Base-by-base conservation (phyloP, 148 eudicot species). In the Rhododendron henanense region DNA sequence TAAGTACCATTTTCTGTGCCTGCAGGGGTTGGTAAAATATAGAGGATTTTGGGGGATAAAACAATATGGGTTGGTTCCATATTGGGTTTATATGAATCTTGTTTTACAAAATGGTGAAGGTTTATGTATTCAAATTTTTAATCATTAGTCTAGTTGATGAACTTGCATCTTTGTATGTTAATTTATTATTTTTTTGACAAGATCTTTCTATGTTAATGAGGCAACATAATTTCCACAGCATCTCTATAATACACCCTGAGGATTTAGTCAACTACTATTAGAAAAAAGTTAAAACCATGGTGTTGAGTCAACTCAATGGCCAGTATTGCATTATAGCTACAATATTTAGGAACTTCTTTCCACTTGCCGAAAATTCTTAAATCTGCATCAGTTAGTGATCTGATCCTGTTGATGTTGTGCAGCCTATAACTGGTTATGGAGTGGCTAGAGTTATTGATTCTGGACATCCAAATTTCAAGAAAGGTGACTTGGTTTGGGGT, bases 381-480 rank as follows among this genome's bases (percentile, higher is more conserved):
- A 21, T 59, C 71, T 73, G 6, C 77, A 37, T 41, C 14, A 13
- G 21, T 82, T n/a, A 55, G 37, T 35, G 37, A 35, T 35, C 55
- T 53, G 59, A 23, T 48, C 31, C 51, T 63, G 28, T 51, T 83
- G 18, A 74, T 86, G 53, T n/a, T 76, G 85, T 90, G 90, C 92
- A 93, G 93, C 86, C 89, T 28, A 81, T 91, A 76, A 45, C 37
- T n/a, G 93, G 94, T 50, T 47, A 31, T 75, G 96, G 96, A 87
- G 96, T 94, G 59, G 84, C 94, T 35, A 92, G 69, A 85, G 94
- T 94, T 31, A 35, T 94, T 86, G 94, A 92, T 81, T 91, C 94
- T 6, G 83, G 82, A 11, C 83, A 94, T 87, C 92, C 93, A 59
- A 85, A 89, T 10, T 94, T 85, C 86, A 88, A 90, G 83, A 83